phyloP scores from a whole-genome alignment of 441 rosid species.

The Adansonia gregorii region DNA sequence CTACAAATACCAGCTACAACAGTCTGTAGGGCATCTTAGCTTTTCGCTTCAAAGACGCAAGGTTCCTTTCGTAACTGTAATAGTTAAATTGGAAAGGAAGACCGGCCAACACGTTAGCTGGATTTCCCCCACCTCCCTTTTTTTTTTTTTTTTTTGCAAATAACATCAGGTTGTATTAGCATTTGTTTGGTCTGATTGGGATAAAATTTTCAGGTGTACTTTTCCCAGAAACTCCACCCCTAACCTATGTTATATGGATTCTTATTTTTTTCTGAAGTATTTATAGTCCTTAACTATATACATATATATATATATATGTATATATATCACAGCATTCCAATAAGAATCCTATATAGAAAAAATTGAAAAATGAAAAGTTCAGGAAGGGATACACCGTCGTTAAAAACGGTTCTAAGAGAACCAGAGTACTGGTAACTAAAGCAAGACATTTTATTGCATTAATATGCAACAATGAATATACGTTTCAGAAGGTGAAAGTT shows the following conservation, averaged over 20 bases:
- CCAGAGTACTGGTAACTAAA: neutral
- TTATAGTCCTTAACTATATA: too few relatives aligned
- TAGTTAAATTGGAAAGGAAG: neutral
- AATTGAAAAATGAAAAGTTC: neutral
- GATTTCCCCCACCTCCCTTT: neutral
- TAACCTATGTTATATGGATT: too few relatives aligned
- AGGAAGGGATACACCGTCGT: neutral
- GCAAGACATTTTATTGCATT: conserved; percentile 4
- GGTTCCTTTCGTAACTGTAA: neutral
- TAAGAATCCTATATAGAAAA: neutral
- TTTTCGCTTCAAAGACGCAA: conserved; percentile 1
- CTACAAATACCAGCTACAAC: too few relatives aligned
- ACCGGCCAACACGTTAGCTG: neutral
- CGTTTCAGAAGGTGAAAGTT: conserved; percentile 21
- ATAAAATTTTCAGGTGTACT: neutral
- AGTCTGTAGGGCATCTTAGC: neutral
- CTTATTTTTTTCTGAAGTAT: too few relatives aligned
- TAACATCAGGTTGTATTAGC: neutral
- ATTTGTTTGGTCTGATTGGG: neutral
- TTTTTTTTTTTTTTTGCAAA: neutral
- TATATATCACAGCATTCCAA: neutral
- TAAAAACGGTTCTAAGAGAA: neutral
- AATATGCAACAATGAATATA: neutral
- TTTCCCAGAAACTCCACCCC: neutral
- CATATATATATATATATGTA: neutral